Evolutionary conservation across 768 basidiomycete species (phyloP).

Genomic region (Punctularia strigosozonata): DNA sequence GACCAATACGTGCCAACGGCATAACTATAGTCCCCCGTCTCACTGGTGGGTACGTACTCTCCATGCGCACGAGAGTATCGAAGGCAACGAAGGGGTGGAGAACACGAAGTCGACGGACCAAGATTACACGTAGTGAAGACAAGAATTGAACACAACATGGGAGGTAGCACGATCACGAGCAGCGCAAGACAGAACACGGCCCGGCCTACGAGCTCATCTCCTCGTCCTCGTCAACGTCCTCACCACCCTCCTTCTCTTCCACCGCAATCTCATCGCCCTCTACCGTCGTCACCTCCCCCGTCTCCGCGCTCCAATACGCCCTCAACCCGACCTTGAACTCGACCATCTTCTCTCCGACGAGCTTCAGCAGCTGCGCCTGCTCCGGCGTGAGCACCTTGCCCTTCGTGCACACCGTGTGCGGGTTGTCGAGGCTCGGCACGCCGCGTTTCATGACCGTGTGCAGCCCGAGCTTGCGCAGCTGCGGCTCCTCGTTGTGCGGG

Average conservation of each 20-base stretch:
- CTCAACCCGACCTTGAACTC: conserved; percentile 64
- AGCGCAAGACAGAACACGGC: too few species aligned
- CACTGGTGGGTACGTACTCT: too few species aligned
- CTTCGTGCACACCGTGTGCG: conserved; percentile 79
- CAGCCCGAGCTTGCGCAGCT: conserved; percentile 85
- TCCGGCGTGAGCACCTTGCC: conserved; percentile 74
- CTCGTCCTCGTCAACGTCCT: conserved; percentile 22
- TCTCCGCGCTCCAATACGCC: conserved; percentile 60
- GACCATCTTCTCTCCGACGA: conserved; percentile 85
- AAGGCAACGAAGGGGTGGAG: too few species aligned
- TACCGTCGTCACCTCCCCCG: conserved; percentile 50
- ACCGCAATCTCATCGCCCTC: conserved; percentile 30
- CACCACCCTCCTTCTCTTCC: conserved; percentile 22
- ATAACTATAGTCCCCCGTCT: too few species aligned
- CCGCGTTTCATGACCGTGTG: conserved; percentile 77
- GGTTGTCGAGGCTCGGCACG: conserved; percentile 67
- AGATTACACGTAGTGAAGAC: too few species aligned
- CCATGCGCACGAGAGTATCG: too few species aligned
- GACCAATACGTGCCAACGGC: too few species aligned
- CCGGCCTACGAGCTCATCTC: too few species aligned
- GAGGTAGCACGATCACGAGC: too few species aligned
- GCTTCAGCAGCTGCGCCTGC: conserved; percentile 87
- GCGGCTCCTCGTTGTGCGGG: conserved; percentile 96
- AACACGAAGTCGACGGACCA: too few species aligned
- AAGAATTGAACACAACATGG: too few species aligned